Evolutionary conservation across 176 grass and related monocot species (phyloP).

Genomic region (Carex scoparia): DNA sequence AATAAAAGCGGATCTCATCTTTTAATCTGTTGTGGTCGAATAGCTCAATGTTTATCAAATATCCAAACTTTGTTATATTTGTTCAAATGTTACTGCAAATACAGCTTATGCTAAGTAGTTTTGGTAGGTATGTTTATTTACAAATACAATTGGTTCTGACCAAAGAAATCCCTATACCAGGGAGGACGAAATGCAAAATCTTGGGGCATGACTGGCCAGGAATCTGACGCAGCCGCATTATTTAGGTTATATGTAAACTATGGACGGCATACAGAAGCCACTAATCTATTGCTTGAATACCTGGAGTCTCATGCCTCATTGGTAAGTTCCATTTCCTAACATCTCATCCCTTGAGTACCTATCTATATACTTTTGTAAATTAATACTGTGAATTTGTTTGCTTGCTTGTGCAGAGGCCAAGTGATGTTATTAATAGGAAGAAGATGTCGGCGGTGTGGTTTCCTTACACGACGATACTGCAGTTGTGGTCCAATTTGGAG

Average conservation of each 20-base stretch:
- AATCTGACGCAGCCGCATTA: conserved; percentile 77
- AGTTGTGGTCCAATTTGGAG: conserved; percentile 72
- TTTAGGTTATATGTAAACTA: conserved; percentile 92
- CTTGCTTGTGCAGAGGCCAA: conserved; percentile 50
- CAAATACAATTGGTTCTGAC: conserved; percentile 7
- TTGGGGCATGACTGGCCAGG: conserved; percentile 83
- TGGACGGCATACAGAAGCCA: conserved; percentile 58
- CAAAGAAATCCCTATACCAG: conserved; percentile 18
- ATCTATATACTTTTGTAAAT: neutral
- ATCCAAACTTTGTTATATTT: neutral
- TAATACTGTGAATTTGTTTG: conserved; percentile 3
- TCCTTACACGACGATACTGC: conserved; percentile 56
- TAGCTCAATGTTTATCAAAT: neutral
- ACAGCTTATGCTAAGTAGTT: neutral
- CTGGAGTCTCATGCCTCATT: conserved; percentile 61
- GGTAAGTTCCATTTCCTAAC: conserved; percentile 35
- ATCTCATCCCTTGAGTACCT: neutral
- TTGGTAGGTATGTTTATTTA: neutral
- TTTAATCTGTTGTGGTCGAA: neutral
- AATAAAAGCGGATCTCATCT: neutral
- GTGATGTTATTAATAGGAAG: conserved; percentile 69
- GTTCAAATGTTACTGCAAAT: conserved; percentile 4
- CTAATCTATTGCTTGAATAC: conserved; percentile 84
- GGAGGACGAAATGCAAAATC: conserved; percentile 48
- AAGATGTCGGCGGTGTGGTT: conserved; percentile 84